Conservation (phyloP, 2,329 filamentous ascomycete genomes). For the Alternaria atra region DNA sequence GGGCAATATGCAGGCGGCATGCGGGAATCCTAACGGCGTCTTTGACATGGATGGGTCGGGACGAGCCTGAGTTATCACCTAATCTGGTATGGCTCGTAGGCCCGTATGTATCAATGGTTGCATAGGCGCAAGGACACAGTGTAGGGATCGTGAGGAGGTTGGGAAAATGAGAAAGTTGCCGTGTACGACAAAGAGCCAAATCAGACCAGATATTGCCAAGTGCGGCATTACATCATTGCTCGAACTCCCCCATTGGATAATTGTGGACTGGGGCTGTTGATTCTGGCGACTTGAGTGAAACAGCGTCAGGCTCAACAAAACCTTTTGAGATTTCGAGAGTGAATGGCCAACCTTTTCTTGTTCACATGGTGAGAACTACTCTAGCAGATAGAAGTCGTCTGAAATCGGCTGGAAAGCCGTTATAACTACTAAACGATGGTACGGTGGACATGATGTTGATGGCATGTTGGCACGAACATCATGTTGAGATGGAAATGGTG, state of each 20-base stretch:
- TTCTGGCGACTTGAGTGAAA: not conserved
- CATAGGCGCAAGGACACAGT: not conserved
- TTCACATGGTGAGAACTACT: not conserved
- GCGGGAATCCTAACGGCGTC: constrained; percentile 5
- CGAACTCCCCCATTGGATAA: not conserved
- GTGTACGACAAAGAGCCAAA: not conserved
- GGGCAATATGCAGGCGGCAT: constrained; percentile 2
- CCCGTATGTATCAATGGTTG: not conserved
- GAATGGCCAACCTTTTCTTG: not conserved
- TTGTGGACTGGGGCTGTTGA: not conserved
- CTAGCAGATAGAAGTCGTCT: not conserved
- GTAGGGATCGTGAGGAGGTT: not conserved
- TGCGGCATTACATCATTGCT: not conserved
- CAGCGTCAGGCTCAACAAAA: not conserved
- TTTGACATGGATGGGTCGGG: not conserved
- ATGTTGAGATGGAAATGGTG: not conserved
- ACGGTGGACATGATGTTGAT: no score
- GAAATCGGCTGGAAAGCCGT: not conserved
- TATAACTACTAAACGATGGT: not conserved
- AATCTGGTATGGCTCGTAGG: not conserved
- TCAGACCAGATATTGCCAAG: not conserved
- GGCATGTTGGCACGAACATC: no score
- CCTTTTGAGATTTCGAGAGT: not conserved
- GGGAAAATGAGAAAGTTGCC: not conserved
- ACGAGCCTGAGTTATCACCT: not conserved